A percentile compares a stretch with the other conserved stretches of the same genome.
phyloP scores from a whole-genome alignment of 169 alveolate genomes.

The Theileria orientalis region DNA sequence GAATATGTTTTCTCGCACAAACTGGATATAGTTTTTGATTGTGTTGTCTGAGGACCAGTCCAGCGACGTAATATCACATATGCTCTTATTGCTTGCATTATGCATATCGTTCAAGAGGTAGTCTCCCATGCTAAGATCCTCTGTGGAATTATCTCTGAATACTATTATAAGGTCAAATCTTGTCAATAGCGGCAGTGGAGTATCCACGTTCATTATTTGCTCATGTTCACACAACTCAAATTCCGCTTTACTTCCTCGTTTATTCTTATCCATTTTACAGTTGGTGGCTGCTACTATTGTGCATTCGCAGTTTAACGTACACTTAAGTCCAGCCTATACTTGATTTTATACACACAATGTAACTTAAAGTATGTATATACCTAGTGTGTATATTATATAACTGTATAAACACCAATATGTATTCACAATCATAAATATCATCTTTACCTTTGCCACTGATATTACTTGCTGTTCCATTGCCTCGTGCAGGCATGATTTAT shows the following conservation, averaged over 20 bases:
- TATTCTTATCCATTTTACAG: slow-evolving; percentile 42
- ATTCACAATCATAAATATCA: slow-evolving; percentile 62
- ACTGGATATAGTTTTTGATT: slow-evolving; percentile 60
- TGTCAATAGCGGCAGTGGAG: slow-evolving; percentile 74
- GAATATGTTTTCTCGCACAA: slow-evolving; percentile 38
- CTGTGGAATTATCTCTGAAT: slow-evolving; percentile 40
- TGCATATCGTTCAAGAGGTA: slow-evolving; percentile 34
- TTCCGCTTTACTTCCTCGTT: background rate
- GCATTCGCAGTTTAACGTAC: slow-evolving; percentile 67
- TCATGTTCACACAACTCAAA: background rate
- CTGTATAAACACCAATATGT: too few species aligned
- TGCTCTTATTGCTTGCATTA: background rate
- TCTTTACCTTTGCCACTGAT: slow-evolving; percentile 89
- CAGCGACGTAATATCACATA: slow-evolving; percentile 3
- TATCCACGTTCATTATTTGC: slow-evolving; percentile 47
- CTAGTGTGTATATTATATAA: too few species aligned
- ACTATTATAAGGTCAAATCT: slow-evolving; percentile 75
- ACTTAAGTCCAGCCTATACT: slow-evolving; percentile 31
- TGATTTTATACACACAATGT: too few species aligned
- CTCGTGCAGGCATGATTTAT: slow-evolving; percentile 87
- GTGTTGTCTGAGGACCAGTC: slow-evolving; percentile 47
- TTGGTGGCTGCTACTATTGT: slow-evolving; percentile 79
- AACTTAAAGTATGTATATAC: too few species aligned
- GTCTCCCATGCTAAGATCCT: slow-evolving; percentile 36
- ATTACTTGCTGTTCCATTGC: slow-evolving; percentile 95